Conservation (phyloP, 805 yeast species). For the Metschnikowia rubicola region DNA sequence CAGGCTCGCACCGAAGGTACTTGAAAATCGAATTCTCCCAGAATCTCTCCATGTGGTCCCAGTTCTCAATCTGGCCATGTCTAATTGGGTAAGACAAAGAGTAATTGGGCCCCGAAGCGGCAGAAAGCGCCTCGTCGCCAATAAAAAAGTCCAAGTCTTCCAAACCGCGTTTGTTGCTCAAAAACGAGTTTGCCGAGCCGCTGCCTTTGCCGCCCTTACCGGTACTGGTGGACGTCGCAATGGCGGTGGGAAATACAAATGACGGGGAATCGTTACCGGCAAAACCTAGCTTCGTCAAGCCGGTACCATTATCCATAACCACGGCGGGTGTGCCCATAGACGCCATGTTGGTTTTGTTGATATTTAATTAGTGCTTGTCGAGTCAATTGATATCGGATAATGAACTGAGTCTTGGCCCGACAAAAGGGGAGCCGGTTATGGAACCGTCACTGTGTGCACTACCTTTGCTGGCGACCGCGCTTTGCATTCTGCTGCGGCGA, state of each 20-base stretch:
- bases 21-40: slow-evolving; percentile 98
- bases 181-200: slow-evolving; percentile 34
- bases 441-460: slow-evolving; percentile 5
- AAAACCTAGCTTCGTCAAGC: slow-evolving; percentile 93
- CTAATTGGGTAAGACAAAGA: slow-evolving; percentile 87
- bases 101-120: slow-evolving; percentile 88
- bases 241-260: slow-evolving; percentile 95
- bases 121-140: slow-evolving; percentile 91
- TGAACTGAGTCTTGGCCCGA: neutral
- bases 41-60: slow-evolving; percentile 99
- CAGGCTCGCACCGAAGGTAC: slow-evolving; percentile 96
- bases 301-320: slow-evolving; percentile 99
- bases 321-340: slow-evolving; percentile 82
- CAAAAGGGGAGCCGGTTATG: slow-evolving; percentile 2
- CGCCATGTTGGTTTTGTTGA: slow-evolving; percentile 14
- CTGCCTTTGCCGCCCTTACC: slow-evolving; percentile 40
- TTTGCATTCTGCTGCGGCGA: slow-evolving; percentile 8
- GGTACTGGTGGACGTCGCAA: slow-evolving; percentile 65
- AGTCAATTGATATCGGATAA: slow-evolving; percentile 1
- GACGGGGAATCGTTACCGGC: slow-evolving; percentile 99
- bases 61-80: slow-evolving; percentile 97
- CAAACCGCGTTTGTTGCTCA: slow-evolving; percentile 77
- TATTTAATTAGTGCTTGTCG: neutral
- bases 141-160: slow-evolving; percentile 92
- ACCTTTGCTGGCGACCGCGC: slow-evolving; percentile 7